Conservation (phyloP, 83 land plant species). For the Diphasiastrum complanatum region DNA sequence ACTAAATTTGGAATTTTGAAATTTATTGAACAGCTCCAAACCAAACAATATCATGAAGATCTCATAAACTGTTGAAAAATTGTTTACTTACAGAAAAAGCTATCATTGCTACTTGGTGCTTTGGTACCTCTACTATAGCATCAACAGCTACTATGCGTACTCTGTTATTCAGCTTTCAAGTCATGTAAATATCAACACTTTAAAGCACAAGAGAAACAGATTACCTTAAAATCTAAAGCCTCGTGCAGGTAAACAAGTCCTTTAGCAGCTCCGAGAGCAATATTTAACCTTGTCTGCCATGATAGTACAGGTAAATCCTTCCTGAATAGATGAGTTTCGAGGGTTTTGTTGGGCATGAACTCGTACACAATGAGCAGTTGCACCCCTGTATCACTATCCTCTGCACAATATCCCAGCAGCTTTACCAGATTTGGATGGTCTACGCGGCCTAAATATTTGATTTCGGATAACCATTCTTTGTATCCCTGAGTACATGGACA, state of each 20-base stretch:
- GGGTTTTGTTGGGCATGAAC: conserved; percentile 44
- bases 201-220: too few relatives aligned
- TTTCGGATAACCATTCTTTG: conserved; percentile 55
- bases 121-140: too few relatives aligned
- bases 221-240: too few relatives aligned
- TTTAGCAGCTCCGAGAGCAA: conserved; percentile 54
- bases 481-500: conserved; percentile 37
- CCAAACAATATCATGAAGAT: too few relatives aligned
- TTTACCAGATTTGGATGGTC: conserved; percentile 59
- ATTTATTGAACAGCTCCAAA: too few relatives aligned
- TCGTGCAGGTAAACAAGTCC: conserved; percentile 68
- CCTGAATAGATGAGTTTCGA: conserved; percentile 49
- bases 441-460: conserved; percentile 44
- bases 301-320: conserved; percentile 32
- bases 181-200: too few relatives aligned
- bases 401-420: conserved; percentile 47
- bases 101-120: too few relatives aligned
- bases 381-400: conserved; percentile 46
- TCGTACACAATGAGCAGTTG: conserved; percentile 55
- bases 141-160: too few relatives aligned
- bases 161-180: too few relatives aligned
- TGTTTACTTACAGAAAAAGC: too few relatives aligned
- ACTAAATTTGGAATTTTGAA: too few relatives aligned
- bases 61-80: too few relatives aligned
- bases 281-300: conserved; percentile 48